Conservation (phyloP, 2,329 filamentous ascomycete species). For the Paraphaeosphaeria minitans region DNA sequence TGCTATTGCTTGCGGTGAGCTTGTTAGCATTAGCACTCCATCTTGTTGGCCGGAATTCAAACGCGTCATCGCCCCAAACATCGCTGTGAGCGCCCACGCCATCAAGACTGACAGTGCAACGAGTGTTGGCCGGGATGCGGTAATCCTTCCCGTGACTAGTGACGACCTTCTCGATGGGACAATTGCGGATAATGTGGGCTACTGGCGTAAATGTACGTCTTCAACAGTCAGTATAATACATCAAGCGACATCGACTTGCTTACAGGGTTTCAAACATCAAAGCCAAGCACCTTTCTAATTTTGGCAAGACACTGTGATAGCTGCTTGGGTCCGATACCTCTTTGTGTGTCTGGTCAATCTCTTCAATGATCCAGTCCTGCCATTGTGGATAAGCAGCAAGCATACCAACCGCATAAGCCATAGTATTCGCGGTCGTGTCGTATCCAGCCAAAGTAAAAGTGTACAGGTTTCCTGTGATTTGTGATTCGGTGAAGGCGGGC, state of each 20-base stretch:
- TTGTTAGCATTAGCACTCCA: constrained; percentile 15
- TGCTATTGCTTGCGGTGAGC: neutral
- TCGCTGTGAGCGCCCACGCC: neutral
- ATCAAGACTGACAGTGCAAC: constrained; percentile 12
- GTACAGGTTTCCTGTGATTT: constrained; percentile 29
- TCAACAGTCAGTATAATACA: neutral
- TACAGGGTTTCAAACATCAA: constrained; percentile 44
- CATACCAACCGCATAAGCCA: constrained; percentile 54
- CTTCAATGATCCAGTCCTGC: constrained; percentile 58
- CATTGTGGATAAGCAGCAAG: constrained; percentile 54
- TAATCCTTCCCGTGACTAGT: neutral
- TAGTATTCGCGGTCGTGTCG: constrained; percentile 50
- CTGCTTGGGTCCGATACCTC: constrained; percentile 13
- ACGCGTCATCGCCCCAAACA: constrained; percentile 10
- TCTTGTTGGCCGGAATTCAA: constrained; percentile 35
- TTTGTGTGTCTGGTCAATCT: constrained; percentile 47
- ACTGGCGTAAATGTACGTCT: constrained; percentile 20
- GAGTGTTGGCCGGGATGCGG: constrained; percentile 15
- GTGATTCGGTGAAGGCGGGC: constrained; percentile 16
- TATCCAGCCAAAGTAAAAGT: constrained; percentile 27
- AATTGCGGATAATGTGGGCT: constrained; percentile 11
- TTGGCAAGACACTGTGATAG: constrained; percentile 46
- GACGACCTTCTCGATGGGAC: constrained; percentile 1
- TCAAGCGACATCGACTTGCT: neutral
- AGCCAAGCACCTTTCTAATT: constrained; percentile 50